Percentiles rank a stretch among this genome's conserved stretches.
Conservation (phyloP, 768 basidiomycete genomes). For the Suillus alpinus region DNA sequence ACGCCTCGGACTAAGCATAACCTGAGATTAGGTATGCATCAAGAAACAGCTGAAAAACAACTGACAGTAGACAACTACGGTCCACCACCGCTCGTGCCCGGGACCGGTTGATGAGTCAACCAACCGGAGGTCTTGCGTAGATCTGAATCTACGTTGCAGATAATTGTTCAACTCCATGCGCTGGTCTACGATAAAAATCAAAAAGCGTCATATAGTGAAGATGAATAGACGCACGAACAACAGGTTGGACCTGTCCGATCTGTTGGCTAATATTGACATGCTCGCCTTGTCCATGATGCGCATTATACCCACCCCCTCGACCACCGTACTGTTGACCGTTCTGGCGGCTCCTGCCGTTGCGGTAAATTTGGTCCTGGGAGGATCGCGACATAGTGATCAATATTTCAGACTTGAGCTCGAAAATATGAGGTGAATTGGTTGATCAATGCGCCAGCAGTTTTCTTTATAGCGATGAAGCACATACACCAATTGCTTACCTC, state of each 20-base stretch:
- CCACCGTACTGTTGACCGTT: neutral
- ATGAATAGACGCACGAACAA: neutral
- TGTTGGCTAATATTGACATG: neutral
- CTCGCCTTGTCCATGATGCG: neutral
- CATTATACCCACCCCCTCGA: neutral
- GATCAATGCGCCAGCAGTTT: neutral
- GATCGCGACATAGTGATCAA: neutral
- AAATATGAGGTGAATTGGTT: neutral
- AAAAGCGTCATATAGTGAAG: neutral
- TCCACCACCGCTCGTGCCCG: neutral
- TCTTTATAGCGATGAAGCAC: neutral
- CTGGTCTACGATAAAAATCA: conserved; percentile 13
- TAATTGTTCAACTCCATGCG: conserved; percentile 26
- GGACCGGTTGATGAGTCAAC: conserved; percentile 4
- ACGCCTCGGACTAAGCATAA: conserved; percentile 18
- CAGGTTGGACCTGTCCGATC: neutral
- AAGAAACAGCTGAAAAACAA: neutral
- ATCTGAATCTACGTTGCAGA: conserved; percentile 14
- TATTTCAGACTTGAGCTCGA: neutral
- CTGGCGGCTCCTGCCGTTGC: neutral
- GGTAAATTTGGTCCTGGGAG: neutral
- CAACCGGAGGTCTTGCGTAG: neutral
- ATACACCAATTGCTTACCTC: neutral
- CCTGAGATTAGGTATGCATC: neutral
- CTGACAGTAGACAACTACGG: neutral